Evolutionary conservation across 2,329 filamentous ascomycete species (phyloP).

Genomic region (Trichoderma atroviride): DNA sequence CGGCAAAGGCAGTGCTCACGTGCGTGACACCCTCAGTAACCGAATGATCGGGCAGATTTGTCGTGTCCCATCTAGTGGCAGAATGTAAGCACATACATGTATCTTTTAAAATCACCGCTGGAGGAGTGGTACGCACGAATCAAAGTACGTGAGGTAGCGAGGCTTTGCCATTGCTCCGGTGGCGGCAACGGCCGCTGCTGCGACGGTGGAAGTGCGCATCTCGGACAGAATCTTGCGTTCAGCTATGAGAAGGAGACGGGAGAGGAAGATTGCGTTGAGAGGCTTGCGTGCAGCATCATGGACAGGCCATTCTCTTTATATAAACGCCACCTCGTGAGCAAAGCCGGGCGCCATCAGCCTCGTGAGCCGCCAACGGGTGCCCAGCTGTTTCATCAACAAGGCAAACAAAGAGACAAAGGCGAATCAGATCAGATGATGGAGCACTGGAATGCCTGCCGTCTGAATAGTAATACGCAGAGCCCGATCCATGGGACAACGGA

Average conservation of each 20-base stretch:
- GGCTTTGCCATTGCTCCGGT: constrained; percentile 28
- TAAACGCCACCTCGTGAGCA: background rate
- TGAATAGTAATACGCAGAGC: background rate
- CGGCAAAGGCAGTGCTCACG: constrained; percentile 59
- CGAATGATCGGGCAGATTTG: constrained; percentile 40
- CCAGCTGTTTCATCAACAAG: background rate
- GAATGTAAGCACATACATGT: too few species aligned
- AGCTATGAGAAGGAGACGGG: background rate
- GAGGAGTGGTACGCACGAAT: constrained; percentile 43
- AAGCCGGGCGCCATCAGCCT: background rate
- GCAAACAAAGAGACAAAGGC: background rate
- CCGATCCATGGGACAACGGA: background rate
- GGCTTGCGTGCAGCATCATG: background rate
- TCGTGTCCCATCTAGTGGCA: constrained; percentile 44
- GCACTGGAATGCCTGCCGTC: background rate
- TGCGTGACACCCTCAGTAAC: constrained; percentile 53
- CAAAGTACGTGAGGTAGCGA: constrained; percentile 48
- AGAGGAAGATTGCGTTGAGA: background rate
- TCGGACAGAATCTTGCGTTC: background rate
- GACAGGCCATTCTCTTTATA: background rate
- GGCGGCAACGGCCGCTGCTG: constrained; percentile 29
- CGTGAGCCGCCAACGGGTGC: background rate
- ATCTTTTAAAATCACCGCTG: background rate
- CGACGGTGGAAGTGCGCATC: constrained; percentile 28
- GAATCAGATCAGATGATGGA: background rate